Conservation (phyloP, 202 grass and related monocot species). For the Bolboschoenoplectus hybrid region DNA sequence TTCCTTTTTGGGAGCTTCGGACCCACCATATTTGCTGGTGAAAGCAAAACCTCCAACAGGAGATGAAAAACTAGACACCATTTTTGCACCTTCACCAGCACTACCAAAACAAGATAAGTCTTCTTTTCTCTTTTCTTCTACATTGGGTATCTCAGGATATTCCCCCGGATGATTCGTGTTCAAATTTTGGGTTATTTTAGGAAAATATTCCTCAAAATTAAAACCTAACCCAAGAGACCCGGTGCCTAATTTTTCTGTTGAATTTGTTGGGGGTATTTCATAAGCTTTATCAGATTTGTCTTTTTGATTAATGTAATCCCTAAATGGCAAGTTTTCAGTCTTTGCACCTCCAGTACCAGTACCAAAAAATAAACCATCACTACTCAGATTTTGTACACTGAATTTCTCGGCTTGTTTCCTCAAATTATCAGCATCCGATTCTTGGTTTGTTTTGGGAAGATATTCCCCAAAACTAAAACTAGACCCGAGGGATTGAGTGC, state of each 20-base stretch:
- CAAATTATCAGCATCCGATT: not conserved
- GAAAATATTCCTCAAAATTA: constrained; percentile 3
- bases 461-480: not conserved
- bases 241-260: not conserved
- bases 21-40: constrained; percentile 21
- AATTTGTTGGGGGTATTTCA: not conserved
- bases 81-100: not conserved
- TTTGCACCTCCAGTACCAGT: not conserved
- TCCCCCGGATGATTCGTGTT: not conserved
- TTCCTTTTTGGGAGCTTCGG: not conserved
- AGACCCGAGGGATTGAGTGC: not conserved
- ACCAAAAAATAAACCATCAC: not conserved
- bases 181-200: constrained; percentile 1
- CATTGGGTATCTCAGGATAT: not conserved
- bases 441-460: not conserved
- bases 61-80: not conserved
- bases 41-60: constrained; percentile 30
- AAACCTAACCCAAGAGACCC: not conserved
- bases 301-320: not conserved
- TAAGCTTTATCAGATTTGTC: not conserved
- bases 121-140: not conserved
- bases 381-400: constrained; percentile 22
- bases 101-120: not conserved
- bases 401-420: not conserved
- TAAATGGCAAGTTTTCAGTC: not conserved